These are phyloP conservation scores for Eucalyptus decipiens DNA, from an alignment of 345 rosid species.

Conservation along the genomic window DNA sequence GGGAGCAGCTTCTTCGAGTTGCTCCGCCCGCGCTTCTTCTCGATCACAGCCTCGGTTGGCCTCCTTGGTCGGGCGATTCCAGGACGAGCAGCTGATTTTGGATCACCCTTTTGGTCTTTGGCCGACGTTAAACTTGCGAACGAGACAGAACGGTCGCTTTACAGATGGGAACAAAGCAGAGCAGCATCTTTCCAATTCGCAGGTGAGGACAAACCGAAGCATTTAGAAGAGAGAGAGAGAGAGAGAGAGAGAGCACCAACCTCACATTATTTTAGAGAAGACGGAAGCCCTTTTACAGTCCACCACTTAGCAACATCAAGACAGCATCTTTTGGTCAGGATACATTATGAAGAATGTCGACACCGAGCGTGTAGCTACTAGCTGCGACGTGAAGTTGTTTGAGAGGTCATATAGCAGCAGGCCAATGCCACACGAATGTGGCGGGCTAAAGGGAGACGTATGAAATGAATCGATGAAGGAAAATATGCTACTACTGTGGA, in stretches of 20 bases:
- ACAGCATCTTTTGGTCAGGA: too few species aligned
- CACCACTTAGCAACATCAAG: too few species aligned
- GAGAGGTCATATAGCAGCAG: too few species aligned
- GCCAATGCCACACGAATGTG: too few species aligned
- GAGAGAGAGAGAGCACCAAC: background rate
- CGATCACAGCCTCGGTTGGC: slow-evolving; percentile 64
- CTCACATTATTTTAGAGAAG: background rate
- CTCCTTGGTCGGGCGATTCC: slow-evolving; percentile 18
- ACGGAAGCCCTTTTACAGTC: background rate
- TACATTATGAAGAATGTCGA: too few species aligned
- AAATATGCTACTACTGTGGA: too few species aligned
- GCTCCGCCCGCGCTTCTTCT: slow-evolving; percentile 45
- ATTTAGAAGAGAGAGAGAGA: background rate
- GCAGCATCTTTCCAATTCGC: background rate
- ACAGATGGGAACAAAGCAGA: background rate
- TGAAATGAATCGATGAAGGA: too few species aligned
- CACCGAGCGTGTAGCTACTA: too few species aligned
- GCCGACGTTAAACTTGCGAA: background rate
- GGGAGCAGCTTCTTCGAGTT: slow-evolving; percentile 80
- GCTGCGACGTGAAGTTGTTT: too few species aligned
- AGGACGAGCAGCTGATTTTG: background rate
- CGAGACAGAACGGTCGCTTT: background rate
- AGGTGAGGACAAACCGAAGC: background rate
- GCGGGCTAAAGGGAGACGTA: too few species aligned
- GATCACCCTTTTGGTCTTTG: background rate